phyloP scores from a whole-genome alignment of 2,329 filamentous ascomycete species.

The Epichloe elymi region DNA sequence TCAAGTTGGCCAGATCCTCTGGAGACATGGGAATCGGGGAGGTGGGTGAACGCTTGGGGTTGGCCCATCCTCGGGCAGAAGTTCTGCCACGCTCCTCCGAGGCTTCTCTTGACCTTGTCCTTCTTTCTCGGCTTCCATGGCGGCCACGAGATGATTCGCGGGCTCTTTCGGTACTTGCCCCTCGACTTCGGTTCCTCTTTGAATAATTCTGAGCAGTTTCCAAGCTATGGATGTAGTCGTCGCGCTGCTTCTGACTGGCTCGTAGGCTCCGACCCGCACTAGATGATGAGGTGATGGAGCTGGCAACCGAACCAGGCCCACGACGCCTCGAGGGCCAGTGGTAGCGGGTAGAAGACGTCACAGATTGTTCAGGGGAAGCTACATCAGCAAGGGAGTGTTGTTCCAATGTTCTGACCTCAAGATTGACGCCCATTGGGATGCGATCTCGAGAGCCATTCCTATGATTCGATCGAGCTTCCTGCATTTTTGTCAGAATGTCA shows the following conservation, averaged over 20 bases:
- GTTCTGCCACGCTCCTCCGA: constrained; percentile 61
- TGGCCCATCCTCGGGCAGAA: constrained; percentile 50
- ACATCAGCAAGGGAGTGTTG: constrained; percentile 37
- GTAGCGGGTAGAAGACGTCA: constrained; percentile 37
- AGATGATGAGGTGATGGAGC: constrained; percentile 43
- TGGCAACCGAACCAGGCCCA: constrained; percentile 41
- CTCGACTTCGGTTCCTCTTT: constrained; percentile 40
- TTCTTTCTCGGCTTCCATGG: constrained; percentile 34
- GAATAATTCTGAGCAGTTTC: constrained; percentile 60
- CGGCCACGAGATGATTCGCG: constrained; percentile 31
- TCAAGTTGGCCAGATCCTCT: constrained; percentile 60
- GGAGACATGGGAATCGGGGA: constrained; percentile 92
- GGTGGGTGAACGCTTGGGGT: constrained; percentile 75
- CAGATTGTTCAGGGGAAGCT: constrained; percentile 45
- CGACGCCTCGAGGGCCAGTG: constrained; percentile 42
- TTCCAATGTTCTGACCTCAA: constrained; percentile 51
- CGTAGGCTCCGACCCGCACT: constrained; percentile 38
- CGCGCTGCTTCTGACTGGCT: constrained; percentile 47
- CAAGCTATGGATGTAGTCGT: constrained; percentile 77
- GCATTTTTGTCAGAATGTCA: constrained; percentile 48
- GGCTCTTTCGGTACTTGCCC: constrained; percentile 35
- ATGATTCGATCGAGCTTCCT: constrained; percentile 41
- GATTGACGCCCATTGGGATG: constrained; percentile 55
- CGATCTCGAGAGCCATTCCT: constrained; percentile 64
- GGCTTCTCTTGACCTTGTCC: constrained; percentile 41